phyloP scores from a whole-genome alignment of 2,329 filamentous ascomycete genomes.

The Exophiala mesophila region DNA sequence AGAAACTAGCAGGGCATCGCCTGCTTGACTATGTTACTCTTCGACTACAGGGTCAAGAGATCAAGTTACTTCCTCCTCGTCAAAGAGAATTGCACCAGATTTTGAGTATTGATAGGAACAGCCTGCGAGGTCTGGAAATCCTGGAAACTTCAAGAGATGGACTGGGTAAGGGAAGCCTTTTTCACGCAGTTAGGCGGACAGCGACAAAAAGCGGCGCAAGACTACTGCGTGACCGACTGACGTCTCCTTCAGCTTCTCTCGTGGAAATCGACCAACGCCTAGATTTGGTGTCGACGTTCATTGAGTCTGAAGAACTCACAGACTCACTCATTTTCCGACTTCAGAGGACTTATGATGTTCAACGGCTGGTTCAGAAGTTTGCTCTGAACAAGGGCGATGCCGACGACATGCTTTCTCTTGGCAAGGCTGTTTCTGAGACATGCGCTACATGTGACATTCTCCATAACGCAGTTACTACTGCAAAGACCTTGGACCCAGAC shows the following conservation, averaged over 20 bases:
- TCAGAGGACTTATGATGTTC: constrained; percentile 73
- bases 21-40: constrained; percentile 81
- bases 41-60: constrained; percentile 68
- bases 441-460: constrained; percentile 48
- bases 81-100: constrained; percentile 69
- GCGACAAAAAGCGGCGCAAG: constrained; percentile 88
- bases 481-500: not conserved
- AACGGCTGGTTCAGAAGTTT: constrained; percentile 89
- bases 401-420: constrained; percentile 80
- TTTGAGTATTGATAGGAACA: constrained; percentile 91
- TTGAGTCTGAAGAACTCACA: constrained; percentile 61
- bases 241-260: constrained; percentile 82
- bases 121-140: constrained; percentile 82
- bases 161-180: constrained; percentile 70
- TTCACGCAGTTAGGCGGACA: constrained; percentile 85
- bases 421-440: constrained; percentile 75
- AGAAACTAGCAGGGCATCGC: constrained; percentile 71
- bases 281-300: constrained; percentile 73
- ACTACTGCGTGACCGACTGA: constrained; percentile 77
- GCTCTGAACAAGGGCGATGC: constrained; percentile 85
- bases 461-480: constrained; percentile 25
- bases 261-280: constrained; percentile 72
- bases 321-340: constrained; percentile 66
- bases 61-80: constrained; percentile 78
- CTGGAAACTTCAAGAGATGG: constrained; percentile 79